phyloP scores from a whole-genome alignment of 139 green algal genomes.

The Chlorella ohadii region DNA sequence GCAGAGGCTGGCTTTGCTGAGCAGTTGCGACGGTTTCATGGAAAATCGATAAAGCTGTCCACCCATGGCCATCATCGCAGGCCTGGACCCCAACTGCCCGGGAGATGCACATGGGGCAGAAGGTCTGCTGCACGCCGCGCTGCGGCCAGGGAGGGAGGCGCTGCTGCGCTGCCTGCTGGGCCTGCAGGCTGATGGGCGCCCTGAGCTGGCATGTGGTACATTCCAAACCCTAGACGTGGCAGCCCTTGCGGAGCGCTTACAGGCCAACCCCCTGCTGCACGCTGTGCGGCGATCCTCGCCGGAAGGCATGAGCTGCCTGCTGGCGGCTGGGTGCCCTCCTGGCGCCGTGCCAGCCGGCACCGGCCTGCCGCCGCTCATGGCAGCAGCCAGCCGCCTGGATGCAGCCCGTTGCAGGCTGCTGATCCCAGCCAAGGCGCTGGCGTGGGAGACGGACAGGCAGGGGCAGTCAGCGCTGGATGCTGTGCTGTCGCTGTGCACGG shows the following conservation, averaged over 20 bases:
- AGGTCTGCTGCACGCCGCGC: not conserved
- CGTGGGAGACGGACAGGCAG: not conserved
- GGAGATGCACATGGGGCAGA: not conserved
- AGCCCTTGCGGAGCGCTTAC: not conserved
- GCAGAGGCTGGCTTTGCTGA: too few species aligned
- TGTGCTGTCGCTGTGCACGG: not conserved
- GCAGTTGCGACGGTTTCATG: too few species aligned
- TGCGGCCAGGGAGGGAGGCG: not conserved
- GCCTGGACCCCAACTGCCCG: not conserved
- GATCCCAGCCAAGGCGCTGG: not conserved
- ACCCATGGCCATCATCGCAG: not conserved
- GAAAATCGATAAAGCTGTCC: too few species aligned
- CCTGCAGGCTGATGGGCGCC: not conserved
- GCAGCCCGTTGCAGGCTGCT: not conserved
- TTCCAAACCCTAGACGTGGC: not conserved
- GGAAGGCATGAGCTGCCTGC: not conserved
- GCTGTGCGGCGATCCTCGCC: not conserved
- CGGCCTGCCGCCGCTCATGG: not conserved
- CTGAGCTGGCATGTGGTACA: too few species aligned
- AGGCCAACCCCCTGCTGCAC: not conserved
- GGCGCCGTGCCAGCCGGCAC: not conserved
- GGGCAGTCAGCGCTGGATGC: not conserved
- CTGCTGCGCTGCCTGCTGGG: slow-evolving; percentile 1
- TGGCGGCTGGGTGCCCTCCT: not conserved
- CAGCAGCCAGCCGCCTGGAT: not conserved